These are phyloP conservation scores for Carex sylvatica DNA, from an alignment of 202 grass and related monocot genomes.

Conservation along the genomic window DNA sequence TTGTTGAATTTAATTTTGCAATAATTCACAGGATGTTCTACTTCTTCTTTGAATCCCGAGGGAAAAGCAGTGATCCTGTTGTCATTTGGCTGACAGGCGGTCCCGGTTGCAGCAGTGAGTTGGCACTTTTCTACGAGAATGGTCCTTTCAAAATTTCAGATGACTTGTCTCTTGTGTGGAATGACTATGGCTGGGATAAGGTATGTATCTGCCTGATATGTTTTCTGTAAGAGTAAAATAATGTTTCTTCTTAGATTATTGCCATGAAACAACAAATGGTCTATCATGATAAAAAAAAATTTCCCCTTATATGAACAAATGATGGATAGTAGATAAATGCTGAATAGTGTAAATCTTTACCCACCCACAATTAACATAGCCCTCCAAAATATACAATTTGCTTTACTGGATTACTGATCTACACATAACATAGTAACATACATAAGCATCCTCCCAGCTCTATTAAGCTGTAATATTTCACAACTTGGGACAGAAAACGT, in stretches of 20 bases:
- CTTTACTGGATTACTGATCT: not conserved
- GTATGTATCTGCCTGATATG: slow-evolving; percentile 22
- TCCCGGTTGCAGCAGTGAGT: slow-evolving; percentile 92
- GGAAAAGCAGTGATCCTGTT: slow-evolving; percentile 58
- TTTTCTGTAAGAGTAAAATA: not conserved
- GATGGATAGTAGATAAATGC: not conserved
- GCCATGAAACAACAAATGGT: not conserved
- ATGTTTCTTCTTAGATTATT: not conserved
- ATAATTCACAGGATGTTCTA: slow-evolving; percentile 65
- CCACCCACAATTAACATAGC: not conserved
- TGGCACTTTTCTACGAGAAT: slow-evolving; percentile 96
- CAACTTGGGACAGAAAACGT: not conserved
- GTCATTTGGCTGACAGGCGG: slow-evolving; percentile 98
- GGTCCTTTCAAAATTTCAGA: slow-evolving; percentile 70
- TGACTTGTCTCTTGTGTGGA: slow-evolving; percentile 88
- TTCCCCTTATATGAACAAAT: not conserved
- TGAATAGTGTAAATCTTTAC: not conserved
- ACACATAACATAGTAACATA: not conserved
- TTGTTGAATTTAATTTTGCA: not conserved
- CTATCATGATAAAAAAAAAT: not conserved
- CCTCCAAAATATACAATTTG: not conserved
- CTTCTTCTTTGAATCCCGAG: slow-evolving; percentile 91
- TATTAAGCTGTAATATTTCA: not conserved
- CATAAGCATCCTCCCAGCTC: not conserved
- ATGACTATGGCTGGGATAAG: slow-evolving; percentile 94